Evolutionary conservation across 345 rosid genomes (phyloP), one percentile per base, ranked within the genome.

Genomic region (Corchorus capsularis): DNA sequence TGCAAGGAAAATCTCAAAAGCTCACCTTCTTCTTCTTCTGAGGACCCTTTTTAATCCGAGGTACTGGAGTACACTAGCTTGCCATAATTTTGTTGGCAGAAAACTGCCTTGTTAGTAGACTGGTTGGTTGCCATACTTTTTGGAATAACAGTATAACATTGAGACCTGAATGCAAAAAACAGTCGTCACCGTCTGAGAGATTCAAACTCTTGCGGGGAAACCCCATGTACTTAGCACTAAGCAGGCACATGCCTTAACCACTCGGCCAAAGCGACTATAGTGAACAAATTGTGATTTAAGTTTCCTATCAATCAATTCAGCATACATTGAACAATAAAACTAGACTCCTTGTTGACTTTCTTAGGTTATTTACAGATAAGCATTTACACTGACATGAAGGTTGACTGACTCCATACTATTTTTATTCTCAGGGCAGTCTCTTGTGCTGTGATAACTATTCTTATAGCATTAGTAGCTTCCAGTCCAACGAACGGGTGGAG

Each of bases 401-500:
- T 27, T 27, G 27, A 62, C 64, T 41, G 13, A 57, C 62, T 59
- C 55, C 75, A 52, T 57, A 20, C 62, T 53, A 82, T 16, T 69
- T 71, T 59, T 84, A 61, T 81, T 72, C 80, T 69, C 95, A 96
- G 99, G 91, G 86, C 82, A 52, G 89, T 94, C 49, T 93, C 97
- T 79, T 79, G 84, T 78, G 87, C 93, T 55, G 93, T 80, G 77
- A 75, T 94, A 78, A 97, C 92, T 72, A 80, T 94, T 85, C 97
- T 96, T 61, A 76, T 92, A 78, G 98, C 99, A 64, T 17, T 96
- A 89, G 98, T 96, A 60, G 99, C 99, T 86, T 91, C 99, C 79
- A 96, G 99, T 79, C 99, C 99, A 79, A 96, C 99, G 43, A 88
- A 70, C 88, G 98, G 99, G 83, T 96, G 99, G 99, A 96, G 99